Evolutionary conservation across 2,329 filamentous ascomycete genomes (phyloP).

Genomic region (Xylaria sp.): DNA sequence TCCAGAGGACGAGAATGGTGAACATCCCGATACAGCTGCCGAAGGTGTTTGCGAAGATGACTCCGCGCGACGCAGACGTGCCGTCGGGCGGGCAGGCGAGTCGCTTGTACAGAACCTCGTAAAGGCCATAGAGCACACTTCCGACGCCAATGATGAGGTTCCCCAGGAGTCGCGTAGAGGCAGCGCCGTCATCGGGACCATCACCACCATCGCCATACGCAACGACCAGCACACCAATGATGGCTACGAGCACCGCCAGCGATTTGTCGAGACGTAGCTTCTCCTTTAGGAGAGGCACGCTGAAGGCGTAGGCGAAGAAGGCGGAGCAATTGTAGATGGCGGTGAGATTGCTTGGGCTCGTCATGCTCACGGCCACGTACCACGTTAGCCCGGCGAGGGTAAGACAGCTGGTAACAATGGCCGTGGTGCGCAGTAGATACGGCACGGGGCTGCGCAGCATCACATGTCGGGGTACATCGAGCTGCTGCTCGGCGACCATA

Average conservation of each 20-base stretch:
- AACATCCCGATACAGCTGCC: constrained; percentile 88
- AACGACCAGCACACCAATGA: constrained; percentile 90
- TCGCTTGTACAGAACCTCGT: constrained; percentile 96
- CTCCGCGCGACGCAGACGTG: constrained; percentile 83
- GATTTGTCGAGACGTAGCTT: constrained; percentile 86
- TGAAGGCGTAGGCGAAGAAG: constrained; percentile 98
- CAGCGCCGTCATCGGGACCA: constrained; percentile 49
- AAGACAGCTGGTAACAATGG: constrained; percentile 83
- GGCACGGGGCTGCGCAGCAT: constrained; percentile 57
- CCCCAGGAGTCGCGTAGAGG: constrained; percentile 77
- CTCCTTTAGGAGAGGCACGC: constrained; percentile 87
- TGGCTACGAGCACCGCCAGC: constrained; percentile 85
- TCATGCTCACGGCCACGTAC: constrained; percentile 95
- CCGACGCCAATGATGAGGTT: constrained; percentile 93
- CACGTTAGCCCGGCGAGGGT: constrained; percentile 92
- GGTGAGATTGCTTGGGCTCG: constrained; percentile 90
- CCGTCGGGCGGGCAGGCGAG: constrained; percentile 93
- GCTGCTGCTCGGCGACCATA: constrained; percentile 85
- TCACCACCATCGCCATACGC: constrained; percentile 84
- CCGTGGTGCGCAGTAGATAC: constrained; percentile 83
- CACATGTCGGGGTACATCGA: constrained; percentile 67
- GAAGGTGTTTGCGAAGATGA: constrained; percentile 95
- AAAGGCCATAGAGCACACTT: constrained; percentile 92
- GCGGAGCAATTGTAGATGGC: constrained; percentile 99
- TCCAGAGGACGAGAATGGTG: constrained; percentile 88